Conservation (phyloP, 345 rosid genomes). For the Cochlearia excelsa region DNA sequence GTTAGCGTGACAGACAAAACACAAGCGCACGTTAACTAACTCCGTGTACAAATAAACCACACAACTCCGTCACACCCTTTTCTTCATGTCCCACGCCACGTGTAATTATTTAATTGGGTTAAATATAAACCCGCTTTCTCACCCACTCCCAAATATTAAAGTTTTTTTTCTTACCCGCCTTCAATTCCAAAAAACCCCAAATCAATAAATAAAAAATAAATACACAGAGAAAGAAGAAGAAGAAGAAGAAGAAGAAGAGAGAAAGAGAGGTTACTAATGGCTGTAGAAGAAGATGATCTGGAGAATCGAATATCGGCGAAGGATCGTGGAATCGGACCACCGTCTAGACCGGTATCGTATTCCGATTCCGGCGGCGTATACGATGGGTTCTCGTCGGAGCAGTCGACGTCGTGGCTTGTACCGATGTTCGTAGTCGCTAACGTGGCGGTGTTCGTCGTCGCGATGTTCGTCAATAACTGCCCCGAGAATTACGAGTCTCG, state of each 20-base stretch:
- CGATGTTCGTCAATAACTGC: conserved; percentile 76
- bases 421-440: conserved; percentile 74
- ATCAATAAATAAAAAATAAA: background rate
- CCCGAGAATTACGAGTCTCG: conserved; percentile 43
- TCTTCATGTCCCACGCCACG: background rate
- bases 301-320: conserved; percentile 36
- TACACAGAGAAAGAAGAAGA: background rate
- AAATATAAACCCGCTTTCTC: conserved; percentile 23
- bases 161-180: conserved; percentile 26
- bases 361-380: conserved; percentile 43
- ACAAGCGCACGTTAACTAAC: too few species aligned
- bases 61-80: background rate
- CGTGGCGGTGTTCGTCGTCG: conserved; percentile 52
- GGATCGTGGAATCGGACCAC: conserved; percentile 28
- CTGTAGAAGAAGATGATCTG: conserved; percentile 31
- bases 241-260: background rate
- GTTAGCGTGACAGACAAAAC: too few species aligned
- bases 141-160: conserved; percentile 24
- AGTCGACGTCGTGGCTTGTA: conserved; percentile 87
- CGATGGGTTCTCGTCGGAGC: conserved; percentile 39
- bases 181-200: background rate
- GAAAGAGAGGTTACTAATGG: conserved; percentile 28
- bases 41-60: conserved; percentile 2
- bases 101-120: background rate
- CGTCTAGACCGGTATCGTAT: conserved; percentile 32